These are phyloP conservation scores for Hansenula sp. DNA, from an alignment of 1,139 yeast genomes.

Conservation along the genomic window DNA sequence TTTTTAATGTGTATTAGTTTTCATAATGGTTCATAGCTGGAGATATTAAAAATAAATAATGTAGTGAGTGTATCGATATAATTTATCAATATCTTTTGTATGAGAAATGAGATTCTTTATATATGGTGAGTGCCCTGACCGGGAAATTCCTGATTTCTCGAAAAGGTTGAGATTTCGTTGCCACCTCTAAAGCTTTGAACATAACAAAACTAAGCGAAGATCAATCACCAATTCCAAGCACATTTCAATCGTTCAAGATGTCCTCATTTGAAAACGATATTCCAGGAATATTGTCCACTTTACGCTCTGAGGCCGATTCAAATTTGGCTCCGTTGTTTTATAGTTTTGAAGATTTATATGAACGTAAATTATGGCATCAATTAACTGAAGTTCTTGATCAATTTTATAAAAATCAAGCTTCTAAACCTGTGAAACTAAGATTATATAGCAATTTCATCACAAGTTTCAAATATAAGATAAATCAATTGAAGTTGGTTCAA, in stretches of 20 bases:
- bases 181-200: neutral
- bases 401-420: slow-evolving; percentile 50
- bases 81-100: no score
- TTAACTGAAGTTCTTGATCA: slow-evolving; percentile 66
- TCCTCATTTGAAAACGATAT: slow-evolving; percentile 13
- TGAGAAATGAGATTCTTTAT: no score
- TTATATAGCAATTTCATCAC: slow-evolving; percentile 70
- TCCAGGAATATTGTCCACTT: slow-evolving; percentile 30
- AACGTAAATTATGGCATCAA: slow-evolving; percentile 79
- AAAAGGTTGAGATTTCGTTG: neutral
- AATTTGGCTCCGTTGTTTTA: slow-evolving; percentile 64
- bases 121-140: neutral
- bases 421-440: slow-evolving; percentile 54
- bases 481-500: slow-evolving; percentile 74
- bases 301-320: slow-evolving; percentile 67
- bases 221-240: no score
- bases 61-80: no score
- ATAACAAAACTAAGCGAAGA: neutral
- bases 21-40: neutral
- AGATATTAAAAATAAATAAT: neutral
- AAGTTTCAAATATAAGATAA: slow-evolving; percentile 66
- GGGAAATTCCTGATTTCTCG: neutral
- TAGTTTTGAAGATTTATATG: slow-evolving; percentile 82
- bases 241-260: slow-evolving; percentile 2
- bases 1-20: slow-evolving; percentile 1